A percentile compares a stretch with the other conserved stretches of the same genome.
These are phyloP conservation scores for Cladophialophora exuberans DNA, from an alignment of 2,329 filamentous ascomycete genomes.

Conservation along the genomic window DNA sequence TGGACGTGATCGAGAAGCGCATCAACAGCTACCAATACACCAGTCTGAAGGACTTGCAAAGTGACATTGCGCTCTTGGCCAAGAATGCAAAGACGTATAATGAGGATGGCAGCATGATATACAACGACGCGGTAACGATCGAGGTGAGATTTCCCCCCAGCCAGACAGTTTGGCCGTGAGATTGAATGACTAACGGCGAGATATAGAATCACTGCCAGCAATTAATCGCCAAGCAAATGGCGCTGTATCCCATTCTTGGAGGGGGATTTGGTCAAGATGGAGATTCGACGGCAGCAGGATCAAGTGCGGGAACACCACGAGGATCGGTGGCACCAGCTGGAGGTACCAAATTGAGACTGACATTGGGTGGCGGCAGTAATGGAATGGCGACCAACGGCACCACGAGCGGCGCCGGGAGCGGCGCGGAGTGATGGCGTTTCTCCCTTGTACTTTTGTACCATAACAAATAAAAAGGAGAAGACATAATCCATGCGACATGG, in stretches of 20 bases:
- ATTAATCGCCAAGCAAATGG: constrained; percentile 32
- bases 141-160: constrained; percentile 65
- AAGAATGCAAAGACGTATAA: constrained; percentile 95
- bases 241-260: constrained; percentile 52
- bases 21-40: constrained; percentile 96
- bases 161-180: too few relatives aligned
- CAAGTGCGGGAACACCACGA: constrained; percentile 63
- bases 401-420: constrained; percentile 40
- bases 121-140: constrained; percentile 88
- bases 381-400: constrained; percentile 38
- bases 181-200: not conserved
- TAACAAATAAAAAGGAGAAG: constrained; percentile 19
- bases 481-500: too few relatives aligned
- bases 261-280: constrained; percentile 54
- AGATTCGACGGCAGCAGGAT: constrained; percentile 53
- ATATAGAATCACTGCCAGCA: constrained; percentile 34
- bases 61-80: constrained; percentile 82
- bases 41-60: constrained; percentile 75
- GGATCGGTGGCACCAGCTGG: constrained; percentile 58
- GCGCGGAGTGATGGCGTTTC: constrained; percentile 38
- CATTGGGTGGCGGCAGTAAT: constrained; percentile 51
- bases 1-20: constrained; percentile 91
- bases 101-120: constrained; percentile 90
- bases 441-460: constrained; percentile 32
- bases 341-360: constrained; percentile 70